phyloP scores from a whole-genome alignment of 768 basidiomycete species.

The Tricholoma saponaceum region DNA sequence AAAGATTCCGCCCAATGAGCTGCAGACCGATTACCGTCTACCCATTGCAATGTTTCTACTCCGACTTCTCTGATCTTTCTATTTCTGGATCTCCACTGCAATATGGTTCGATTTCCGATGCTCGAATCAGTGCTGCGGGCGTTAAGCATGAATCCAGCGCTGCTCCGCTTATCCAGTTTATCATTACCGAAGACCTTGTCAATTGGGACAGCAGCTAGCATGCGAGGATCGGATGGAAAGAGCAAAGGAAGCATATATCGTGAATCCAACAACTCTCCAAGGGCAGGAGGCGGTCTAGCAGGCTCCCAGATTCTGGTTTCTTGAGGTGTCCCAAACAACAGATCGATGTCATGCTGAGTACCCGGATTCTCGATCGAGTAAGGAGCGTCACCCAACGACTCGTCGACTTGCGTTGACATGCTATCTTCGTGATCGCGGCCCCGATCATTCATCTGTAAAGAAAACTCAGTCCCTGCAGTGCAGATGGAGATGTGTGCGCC shows the following conservation, averaged over 20 bases:
- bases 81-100: slow-evolving; percentile 58
- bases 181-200: slow-evolving; percentile 27
- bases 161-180: slow-evolving; percentile 9
- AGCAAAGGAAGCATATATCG: slow-evolving; percentile 88
- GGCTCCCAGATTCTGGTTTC: slow-evolving; percentile 77
- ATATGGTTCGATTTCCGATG: slow-evolving; percentile 6
- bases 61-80: slow-evolving; percentile 59
- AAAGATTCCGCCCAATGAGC: slow-evolving; percentile 54
- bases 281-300: slow-evolving; percentile 68
- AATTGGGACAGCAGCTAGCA: slow-evolving; percentile 56
- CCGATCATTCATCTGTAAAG: slow-evolving; percentile 56
- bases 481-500: neutral
- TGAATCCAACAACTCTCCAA: slow-evolving; percentile 91
- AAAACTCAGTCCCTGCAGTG: slow-evolving; percentile 2
- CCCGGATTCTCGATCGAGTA: slow-evolving; percentile 32
- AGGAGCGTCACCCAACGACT: slow-evolving; percentile 31
- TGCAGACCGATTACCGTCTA: slow-evolving; percentile 62
- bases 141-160: slow-evolving; percentile 9
- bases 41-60: slow-evolving; percentile 58
- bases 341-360: slow-evolving; percentile 64
- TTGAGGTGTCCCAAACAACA: slow-evolving; percentile 67
- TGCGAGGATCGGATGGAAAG: slow-evolving; percentile 76
- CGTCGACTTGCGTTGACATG: slow-evolving; percentile 45
- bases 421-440: slow-evolving; percentile 65
- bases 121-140: slow-evolving; percentile 23